Evolutionary conservation across 306 rosid genomes (phyloP), one percentile per base, ranked within the genome.

Genomic region (Fragaria nilgerrensis): DNA sequence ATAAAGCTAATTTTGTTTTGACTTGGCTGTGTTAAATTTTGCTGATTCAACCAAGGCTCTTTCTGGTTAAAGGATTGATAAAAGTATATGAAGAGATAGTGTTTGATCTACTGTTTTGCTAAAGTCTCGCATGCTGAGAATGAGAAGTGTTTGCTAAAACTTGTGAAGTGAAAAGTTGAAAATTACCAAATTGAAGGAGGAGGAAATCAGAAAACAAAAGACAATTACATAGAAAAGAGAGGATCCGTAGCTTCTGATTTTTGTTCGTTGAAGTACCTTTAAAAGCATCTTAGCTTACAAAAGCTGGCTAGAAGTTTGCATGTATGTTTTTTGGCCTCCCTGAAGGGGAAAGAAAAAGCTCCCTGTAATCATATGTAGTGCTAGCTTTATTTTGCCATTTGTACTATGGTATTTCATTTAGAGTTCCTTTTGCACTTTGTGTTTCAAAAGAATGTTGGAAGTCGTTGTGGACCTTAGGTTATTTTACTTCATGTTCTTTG

Each of bases 401-500:
- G n/a, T 47, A 23, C 11, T 10, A 12, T 62, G 71, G 22, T 19
- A 4, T 16, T 32, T 49, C 73, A 36, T 17, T 14, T 64, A 9
- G 36, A 44, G 20, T 23, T 23, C 43, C 3, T 17, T 25, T 41
- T 23, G 58, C 44, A 9, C 11, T 11, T 25, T 41, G 29, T 59
- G 56, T 41, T 41, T 34, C 10, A 44, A 41, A 15, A 39, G 32
- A 17, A 34, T 6, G 9, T 37, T 2, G 16, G 19, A 13, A 3
- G 15, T 13, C 10, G 27, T 78, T 29, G 72, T 70, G 39, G 20
- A 29, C 39, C 5, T 43, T 6, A 1, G 27, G 65, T 41, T 19
- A 17, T 32, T 19, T 68, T 32, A 34, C 56, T 70, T 14, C 44
- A 37, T 75, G 43, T 63, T 29, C 49, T 69, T 79, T 82, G 77